Percentiles rank a stretch among this genome's conserved stretches.
These are phyloP conservation scores for Canna indica DNA, from an alignment of 176 grass and related monocot genomes.

Conservation along the genomic window DNA sequence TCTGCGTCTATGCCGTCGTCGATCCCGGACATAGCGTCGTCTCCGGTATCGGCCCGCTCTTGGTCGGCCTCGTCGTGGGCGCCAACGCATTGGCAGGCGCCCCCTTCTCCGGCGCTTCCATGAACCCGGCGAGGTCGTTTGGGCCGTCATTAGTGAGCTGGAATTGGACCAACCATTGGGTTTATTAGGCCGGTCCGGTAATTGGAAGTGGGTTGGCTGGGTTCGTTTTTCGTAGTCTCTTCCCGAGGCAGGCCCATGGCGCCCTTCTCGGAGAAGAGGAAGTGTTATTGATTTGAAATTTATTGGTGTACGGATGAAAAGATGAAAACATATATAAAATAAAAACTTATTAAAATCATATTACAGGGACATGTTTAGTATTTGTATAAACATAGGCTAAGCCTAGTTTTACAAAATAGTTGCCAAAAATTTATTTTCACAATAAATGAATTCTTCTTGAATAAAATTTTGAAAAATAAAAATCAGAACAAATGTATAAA, in stretches of 20 bases:
- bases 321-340: no score
- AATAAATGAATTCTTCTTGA: no score
- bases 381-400: no score
- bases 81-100: constrained; percentile 67
- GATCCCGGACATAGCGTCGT: constrained; percentile 31
- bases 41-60: constrained; percentile 29
- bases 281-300: no score
- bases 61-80: constrained; percentile 55
- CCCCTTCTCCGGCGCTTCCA: constrained; percentile 62
- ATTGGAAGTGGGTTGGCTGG: constrained; percentile 37
- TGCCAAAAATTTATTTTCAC: no score
- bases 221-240: constrained; percentile 33
- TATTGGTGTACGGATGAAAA: no score
- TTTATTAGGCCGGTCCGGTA: constrained; percentile 73
- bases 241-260: background rate
- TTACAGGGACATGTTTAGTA: no score
- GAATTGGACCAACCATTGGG: constrained; percentile 63
- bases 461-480: no score
- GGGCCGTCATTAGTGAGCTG: constrained; percentile 50
- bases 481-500: no score
- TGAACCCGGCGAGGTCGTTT: constrained; percentile 81
- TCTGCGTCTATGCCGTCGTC: constrained; percentile 57
- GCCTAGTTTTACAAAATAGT: no score
- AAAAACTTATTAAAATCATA: no score
- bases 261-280: constrained; percentile 34